phyloP scores from a whole-genome alignment of 768 basidiomycete species.

The Boletales sp. region DNA sequence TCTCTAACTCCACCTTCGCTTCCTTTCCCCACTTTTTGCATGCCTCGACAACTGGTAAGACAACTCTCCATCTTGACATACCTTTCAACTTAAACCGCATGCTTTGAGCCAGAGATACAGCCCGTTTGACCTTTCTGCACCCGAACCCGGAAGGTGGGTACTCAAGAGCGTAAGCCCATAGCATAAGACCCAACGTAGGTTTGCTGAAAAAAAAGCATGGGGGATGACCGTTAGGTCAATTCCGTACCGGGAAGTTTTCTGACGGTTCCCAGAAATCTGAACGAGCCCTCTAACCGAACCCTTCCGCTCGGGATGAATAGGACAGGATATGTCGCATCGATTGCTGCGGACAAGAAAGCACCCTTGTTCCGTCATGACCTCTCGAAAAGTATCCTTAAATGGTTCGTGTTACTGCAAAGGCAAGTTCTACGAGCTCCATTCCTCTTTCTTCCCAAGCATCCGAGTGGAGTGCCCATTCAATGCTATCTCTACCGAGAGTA shows the following conservation, averaged over 20 bases:
- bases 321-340: conserved; percentile 36
- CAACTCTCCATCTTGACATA: conserved; percentile 35
- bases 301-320: conserved; percentile 23
- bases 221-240: conserved; percentile 33
- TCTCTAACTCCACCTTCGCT: conserved; percentile 21
- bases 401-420: too few species aligned
- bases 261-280: conserved; percentile 29
- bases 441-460: too few species aligned
- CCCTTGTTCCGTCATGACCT: background rate
- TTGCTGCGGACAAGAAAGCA: conserved; percentile 33
- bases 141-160: conserved; percentile 32
- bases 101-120: conserved; percentile 31
- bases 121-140: conserved; percentile 48
- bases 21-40: conserved; percentile 26
- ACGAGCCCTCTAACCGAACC: conserved; percentile 35
- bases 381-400: conserved; percentile 1
- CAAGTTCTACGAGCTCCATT: too few species aligned
- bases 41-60: conserved; percentile 27
- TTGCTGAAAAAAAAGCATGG: conserved; percentile 36
- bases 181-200: conserved; percentile 43
- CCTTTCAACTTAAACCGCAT: conserved; percentile 49
- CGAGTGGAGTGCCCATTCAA: too few species aligned
- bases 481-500: too few species aligned
- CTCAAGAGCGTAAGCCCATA: conserved; percentile 32
- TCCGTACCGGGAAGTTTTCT: conserved; percentile 16